Evolutionary conservation across 163 green algal species (phyloP).

Genomic region (Scenedesmus sp.): DNA sequence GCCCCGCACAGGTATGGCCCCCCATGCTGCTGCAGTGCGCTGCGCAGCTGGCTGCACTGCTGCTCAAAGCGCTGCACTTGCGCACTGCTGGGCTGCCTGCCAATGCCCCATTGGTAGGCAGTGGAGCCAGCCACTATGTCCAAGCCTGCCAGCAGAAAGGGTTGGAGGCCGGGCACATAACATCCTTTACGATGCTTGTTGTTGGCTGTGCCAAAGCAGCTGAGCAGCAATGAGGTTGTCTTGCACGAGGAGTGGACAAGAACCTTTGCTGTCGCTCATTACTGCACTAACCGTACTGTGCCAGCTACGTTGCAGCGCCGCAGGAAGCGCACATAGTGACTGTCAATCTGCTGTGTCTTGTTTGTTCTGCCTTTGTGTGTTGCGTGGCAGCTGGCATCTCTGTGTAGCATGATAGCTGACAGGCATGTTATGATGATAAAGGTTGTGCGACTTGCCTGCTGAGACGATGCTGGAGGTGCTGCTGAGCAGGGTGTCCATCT

Average conservation of each 20-base stretch:
- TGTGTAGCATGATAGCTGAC: too few relatives aligned
- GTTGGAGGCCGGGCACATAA: not conserved
- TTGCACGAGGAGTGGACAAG: not conserved
- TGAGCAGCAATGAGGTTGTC: not conserved
- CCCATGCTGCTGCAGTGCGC: conserved; percentile 46
- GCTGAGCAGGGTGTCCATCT: conserved; percentile 47
- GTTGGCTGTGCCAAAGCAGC: not conserved
- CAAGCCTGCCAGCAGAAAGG: conserved; percentile 7
- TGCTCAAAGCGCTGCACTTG: conserved; percentile 58
- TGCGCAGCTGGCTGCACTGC: conserved; percentile 27
- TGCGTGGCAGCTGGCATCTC: too few relatives aligned
- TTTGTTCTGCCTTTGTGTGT: too few relatives aligned
- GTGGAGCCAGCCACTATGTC: conserved; percentile 40
- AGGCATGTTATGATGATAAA: too few relatives aligned
- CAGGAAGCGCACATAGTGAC: too few relatives aligned
- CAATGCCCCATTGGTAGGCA: conserved; percentile 62
- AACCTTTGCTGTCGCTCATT: too few relatives aligned
- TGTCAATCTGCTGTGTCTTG: too few relatives aligned
- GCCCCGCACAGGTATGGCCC: conserved; percentile 64
- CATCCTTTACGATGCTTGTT: not conserved
- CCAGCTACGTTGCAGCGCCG: too few relatives aligned
- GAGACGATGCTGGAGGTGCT: conserved; percentile 32
- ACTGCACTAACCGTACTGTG: too few relatives aligned
- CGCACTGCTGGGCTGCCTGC: conserved; percentile 37
- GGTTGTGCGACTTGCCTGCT: conserved; percentile 32